These are phyloP conservation scores for Funneliformis mosseae DNA, from an alignment of 192 early-diverging fungal genomes.

Conservation along the genomic window DNA sequence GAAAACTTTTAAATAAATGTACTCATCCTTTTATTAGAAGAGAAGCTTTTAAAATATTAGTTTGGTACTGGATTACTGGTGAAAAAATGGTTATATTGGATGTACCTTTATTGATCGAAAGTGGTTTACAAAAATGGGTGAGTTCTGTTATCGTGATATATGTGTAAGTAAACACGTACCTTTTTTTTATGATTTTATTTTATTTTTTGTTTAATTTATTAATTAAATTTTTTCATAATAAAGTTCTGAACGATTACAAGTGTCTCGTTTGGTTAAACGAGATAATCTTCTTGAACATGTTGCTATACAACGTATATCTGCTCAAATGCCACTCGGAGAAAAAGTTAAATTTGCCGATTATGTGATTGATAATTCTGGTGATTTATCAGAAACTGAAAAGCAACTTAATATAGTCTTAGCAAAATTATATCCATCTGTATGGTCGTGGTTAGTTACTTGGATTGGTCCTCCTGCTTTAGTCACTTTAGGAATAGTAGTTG, in stretches of 20 bases:
- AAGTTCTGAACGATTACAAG: conserved; percentile 75
- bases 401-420: not conserved
- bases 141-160: conserved; percentile 78
- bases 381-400: conserved; percentile 36
- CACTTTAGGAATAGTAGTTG: not conserved
- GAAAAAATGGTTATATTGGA: conserved; percentile 79
- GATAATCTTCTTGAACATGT: conserved; percentile 67
- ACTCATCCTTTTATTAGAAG: conserved; percentile 88
- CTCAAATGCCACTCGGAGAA: conserved; percentile 83
- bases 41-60: conserved; percentile 74
- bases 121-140: conserved; percentile 73
- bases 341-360: conserved; percentile 77
- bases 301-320: conserved; percentile 69
- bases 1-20: conserved; percentile 75
- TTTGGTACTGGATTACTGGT: conserved; percentile 71
- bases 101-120: conserved; percentile 91
- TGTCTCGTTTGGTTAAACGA: conserved; percentile 70
- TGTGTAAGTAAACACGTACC: conserved; percentile 52
- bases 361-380: conserved; percentile 85
- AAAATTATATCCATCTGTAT: not conserved
- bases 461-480: not conserved
- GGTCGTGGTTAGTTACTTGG: conserved; percentile 22
- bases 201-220: not conserved
- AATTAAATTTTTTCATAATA: not conserved
- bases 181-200: not conserved